Percentiles rank a stretch among this genome's conserved stretches.
These are phyloP conservation scores for Schizochytrium sp. DNA, from an alignment of 108 stramenopile genomes.

Conservation along the genomic window DNA sequence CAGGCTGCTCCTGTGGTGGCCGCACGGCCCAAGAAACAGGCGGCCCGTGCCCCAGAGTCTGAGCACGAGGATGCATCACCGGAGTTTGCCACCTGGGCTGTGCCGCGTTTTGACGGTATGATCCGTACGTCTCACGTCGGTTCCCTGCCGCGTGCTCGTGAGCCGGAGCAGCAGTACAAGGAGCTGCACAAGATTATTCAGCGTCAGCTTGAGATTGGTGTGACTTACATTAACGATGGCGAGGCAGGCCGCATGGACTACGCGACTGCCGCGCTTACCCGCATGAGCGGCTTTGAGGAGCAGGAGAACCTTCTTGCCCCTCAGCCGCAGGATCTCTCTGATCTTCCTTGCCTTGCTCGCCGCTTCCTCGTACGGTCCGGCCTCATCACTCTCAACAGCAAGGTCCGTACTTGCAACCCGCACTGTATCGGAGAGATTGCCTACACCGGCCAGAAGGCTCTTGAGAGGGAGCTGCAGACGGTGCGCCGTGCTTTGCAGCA, in stretches of 20 bases:
- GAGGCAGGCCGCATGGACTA: constrained; percentile 59
- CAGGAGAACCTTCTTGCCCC: constrained; percentile 12
- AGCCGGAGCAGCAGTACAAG: constrained; percentile 59
- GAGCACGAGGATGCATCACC: constrained; percentile 4
- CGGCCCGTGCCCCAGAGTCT: constrained; percentile 35
- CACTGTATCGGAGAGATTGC: constrained; percentile 29
- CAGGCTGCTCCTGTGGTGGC: not conserved
- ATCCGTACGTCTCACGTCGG: constrained; percentile 57
- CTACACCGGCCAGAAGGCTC: constrained; percentile 48
- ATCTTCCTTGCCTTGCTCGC: constrained; percentile 47
- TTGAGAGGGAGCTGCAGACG: constrained; percentile 54
- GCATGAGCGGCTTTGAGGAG: constrained; percentile 58
- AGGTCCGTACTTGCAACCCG: constrained; percentile 51
- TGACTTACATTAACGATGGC: constrained; percentile 42
- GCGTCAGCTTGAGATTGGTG: constrained; percentile 13
- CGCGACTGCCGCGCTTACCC: constrained; percentile 6
- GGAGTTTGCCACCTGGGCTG: constrained; percentile 23
- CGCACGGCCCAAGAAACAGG: not conserved
- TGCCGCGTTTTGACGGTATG: constrained; percentile 22
- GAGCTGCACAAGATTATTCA: constrained; percentile 47
- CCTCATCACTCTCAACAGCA: constrained; percentile 50
- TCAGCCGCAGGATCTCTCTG: constrained; percentile 50
- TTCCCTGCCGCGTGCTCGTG: constrained; percentile 47
- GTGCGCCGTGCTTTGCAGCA: not conserved
- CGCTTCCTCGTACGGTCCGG: constrained; percentile 57